A percentile compares a stretch with the other conserved stretches of the same genome.
These are phyloP conservation scores for Rhodotorula diobovata DNA, from an alignment of 768 basidiomycete species.

Conservation along the genomic window DNA sequence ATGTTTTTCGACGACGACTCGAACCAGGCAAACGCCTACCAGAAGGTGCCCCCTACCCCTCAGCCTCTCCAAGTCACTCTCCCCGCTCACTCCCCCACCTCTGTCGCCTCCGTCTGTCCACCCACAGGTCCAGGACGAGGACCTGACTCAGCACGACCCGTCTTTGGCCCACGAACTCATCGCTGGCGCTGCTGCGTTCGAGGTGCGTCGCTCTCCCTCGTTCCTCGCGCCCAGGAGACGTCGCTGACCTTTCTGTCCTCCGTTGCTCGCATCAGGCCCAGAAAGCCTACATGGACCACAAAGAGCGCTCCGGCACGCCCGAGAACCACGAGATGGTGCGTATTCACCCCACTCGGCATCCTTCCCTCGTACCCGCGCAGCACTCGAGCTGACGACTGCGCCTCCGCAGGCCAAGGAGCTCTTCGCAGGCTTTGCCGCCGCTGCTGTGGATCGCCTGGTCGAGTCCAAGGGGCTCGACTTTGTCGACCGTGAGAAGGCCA, in stretches of 20 bases:
- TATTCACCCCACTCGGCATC: too few relatives aligned
- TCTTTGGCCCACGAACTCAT: background rate
- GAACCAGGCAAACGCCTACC: background rate
- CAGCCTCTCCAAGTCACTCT: background rate
- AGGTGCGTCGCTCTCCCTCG: background rate
- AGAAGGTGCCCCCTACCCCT: background rate
- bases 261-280: background rate
- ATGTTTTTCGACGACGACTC: background rate
- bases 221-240: too few relatives aligned
- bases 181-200: conserved; percentile 5
- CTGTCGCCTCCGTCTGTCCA: background rate
- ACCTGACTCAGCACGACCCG: background rate
- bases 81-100: too few relatives aligned
- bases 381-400: too few relatives aligned
- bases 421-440: conserved; percentile 47
- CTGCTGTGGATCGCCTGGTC: conserved; percentile 44
- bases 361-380: too few relatives aligned
- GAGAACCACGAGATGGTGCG: conserved; percentile 15
- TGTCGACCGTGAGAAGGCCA: conserved; percentile 40
- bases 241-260: too few relatives aligned
- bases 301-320: conserved; percentile 21
- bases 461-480: conserved; percentile 19
- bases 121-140: conserved; percentile 1
- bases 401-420: conserved; percentile 45
- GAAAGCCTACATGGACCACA: conserved; percentile 19